Base-by-base conservation (phyloP, 371 early-diverging fungal species). In the Batkoa obscura region DNA sequence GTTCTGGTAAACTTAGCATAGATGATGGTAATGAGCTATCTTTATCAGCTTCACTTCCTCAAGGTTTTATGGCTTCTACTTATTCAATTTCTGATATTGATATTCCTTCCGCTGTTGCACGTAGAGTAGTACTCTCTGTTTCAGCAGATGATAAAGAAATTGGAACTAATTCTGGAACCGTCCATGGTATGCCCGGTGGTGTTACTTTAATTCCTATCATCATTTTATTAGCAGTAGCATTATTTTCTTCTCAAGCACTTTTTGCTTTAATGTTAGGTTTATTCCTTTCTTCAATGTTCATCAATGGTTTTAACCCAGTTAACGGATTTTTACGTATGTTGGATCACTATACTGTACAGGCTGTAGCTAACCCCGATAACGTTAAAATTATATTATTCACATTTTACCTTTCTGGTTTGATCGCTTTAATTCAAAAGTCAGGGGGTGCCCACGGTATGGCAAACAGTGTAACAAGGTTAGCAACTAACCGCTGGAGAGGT, bases 401-500 rank as follows among this genome's bases (percentile, higher is more conserved):
- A 8, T 50, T 37, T 31, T 57, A 49, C 57, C 38, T 57, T 2
- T 47, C 57, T 9, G 57, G 57, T 31, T 12, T 57, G 2, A 57
- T 57, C 13, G 57, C 57, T 23, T 39, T 57, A 23, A 57, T 57
- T 39, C 57, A 57, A 34, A 47, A 49, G 48, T 49, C 49, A 13
- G 57, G 57, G 9, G 57, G 57, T 33, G 57, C 57, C 17, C 49
- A 57, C n/a, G 57, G 57, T 30, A 31, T 57, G 47, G 57, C 57
- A 31, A 31, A 57, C 10, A 3, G n/a, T 1, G 50, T 57, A 30
- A 47, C 50, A 13, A 47, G 37, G 17, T 46, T 47, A 10, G 57
- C 57, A 17, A 57, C 57, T 38, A 36, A 23, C 39, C 23, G 57
- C 1, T 49, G 49, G 50, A 35, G 50, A 10, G 48, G 57, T 32